phyloP scores from a whole-genome alignment of 106 monocot genomes.

The Allium sativum region DNA sequence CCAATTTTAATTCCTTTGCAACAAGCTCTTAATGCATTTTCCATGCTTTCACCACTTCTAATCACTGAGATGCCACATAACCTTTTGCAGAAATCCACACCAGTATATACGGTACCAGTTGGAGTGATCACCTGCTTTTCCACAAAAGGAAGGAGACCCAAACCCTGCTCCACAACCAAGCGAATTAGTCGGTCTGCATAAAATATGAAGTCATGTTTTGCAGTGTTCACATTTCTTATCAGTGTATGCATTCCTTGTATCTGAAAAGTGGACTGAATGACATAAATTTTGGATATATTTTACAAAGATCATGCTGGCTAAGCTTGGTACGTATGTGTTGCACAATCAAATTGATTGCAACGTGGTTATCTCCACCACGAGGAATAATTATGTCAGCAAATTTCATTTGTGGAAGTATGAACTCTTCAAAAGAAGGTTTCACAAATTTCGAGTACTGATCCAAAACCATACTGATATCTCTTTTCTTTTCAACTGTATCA shows the following conservation, averaged over 20 bases:
- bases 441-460: conserved; percentile 44
- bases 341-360: conserved; percentile 42
- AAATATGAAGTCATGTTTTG: conserved; percentile 68
- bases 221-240: conserved; percentile 46
- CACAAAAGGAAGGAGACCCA: conserved; percentile 65
- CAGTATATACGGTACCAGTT: conserved; percentile 85
- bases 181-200: conserved; percentile 72
- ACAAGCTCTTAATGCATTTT: conserved; percentile 93
- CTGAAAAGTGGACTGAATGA: conserved; percentile 74
- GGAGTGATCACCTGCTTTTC: conserved; percentile 78
- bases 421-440: conserved; percentile 44
- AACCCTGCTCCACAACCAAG: conserved; percentile 73
- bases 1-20: conserved; percentile 99
- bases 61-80: conserved; percentile 82
- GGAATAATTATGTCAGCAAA: conserved; percentile 49
- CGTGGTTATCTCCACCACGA: conserved; percentile 39
- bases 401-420: conserved; percentile 40
- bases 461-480: too few species aligned
- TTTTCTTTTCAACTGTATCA: too few species aligned
- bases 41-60: conserved; percentile 99
- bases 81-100: conserved; percentile 75
- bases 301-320: conserved; percentile 42
- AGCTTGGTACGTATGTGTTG: conserved; percentile 44
- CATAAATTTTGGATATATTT: conserved; percentile 47
- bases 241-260: conserved; percentile 71